Evolutionary conservation across 2,329 filamentous ascomycete species (phyloP).

Genomic region (Aspergillus terreus): DNA sequence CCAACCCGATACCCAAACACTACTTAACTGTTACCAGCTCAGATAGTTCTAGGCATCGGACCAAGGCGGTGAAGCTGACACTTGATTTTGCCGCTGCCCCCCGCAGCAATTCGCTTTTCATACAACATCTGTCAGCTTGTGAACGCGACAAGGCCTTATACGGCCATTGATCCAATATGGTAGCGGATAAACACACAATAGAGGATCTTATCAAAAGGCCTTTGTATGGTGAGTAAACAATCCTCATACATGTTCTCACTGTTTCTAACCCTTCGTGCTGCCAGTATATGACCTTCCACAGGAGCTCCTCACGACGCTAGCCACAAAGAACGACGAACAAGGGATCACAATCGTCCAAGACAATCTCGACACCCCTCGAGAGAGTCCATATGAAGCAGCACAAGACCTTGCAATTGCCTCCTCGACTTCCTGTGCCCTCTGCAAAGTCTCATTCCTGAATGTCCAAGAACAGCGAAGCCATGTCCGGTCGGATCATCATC

Average conservation of each 20-base stretch:
- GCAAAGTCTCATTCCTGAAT: constrained; percentile 65
- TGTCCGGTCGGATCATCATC: constrained; percentile 83
- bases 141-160: too few species aligned
- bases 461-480: constrained; percentile 81
- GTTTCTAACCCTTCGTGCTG: constrained; percentile 14
- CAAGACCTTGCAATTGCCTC: constrained; percentile 42
- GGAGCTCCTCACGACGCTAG: constrained; percentile 67
- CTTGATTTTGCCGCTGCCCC: not conserved
- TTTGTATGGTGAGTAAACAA: constrained; percentile 43
- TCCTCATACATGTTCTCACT: not conserved
- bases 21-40: not conserved
- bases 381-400: constrained; percentile 31
- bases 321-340: constrained; percentile 50
- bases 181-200: constrained; percentile 18
- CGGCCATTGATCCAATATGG: constrained; percentile 10
- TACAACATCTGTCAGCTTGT: not conserved
- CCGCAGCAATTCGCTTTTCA: not conserved
- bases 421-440: constrained; percentile 77
- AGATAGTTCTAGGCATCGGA: not conserved
- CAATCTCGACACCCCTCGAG: constrained; percentile 17
- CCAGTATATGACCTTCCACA: constrained; percentile 78
- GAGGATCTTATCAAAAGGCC: constrained; percentile 46
- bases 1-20: not conserved
- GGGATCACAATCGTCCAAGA: constrained; percentile 20
- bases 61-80: not conserved